Evolutionary conservation across 2,329 filamentous ascomycete species (phyloP).

Genomic region (Lasiodiplodia gonubiensis): DNA sequence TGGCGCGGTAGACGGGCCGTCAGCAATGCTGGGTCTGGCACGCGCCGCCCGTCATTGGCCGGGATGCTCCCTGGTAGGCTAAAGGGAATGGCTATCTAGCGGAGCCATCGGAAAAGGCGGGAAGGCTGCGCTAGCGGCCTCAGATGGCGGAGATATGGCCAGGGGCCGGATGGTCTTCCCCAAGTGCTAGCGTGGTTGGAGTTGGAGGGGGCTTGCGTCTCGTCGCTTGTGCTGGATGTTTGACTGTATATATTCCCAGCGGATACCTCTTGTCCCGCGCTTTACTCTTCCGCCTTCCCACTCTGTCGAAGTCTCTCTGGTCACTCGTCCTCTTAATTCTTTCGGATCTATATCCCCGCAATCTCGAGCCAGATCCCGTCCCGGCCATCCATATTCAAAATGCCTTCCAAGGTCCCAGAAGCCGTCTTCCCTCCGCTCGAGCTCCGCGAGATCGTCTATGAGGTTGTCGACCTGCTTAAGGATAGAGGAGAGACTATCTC

Average conservation of each 20-base stretch:
- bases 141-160: constrained; percentile 24
- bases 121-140: constrained; percentile 26
- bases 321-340: neutral
- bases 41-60: neutral
- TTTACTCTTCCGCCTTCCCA: neutral
- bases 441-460: constrained; percentile 51
- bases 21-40: neutral
- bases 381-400: neutral
- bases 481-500: constrained; percentile 63
- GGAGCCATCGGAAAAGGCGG: constrained; percentile 20
- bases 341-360: neutral
- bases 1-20: constrained; percentile 18
- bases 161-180: constrained; percentile 18
- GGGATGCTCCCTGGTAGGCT: constrained; percentile 1
- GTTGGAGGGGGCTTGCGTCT: neutral
- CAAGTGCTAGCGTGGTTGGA: constrained; percentile 12
- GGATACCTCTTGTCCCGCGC: neutral
- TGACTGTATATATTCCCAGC: constrained; percentile 8
- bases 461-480: constrained; percentile 61
- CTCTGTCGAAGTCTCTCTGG: neutral
- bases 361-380: neutral
- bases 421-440: constrained; percentile 1
- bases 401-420: constrained; percentile 11
- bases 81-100: constrained; percentile 7
- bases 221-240: neutral